Evolutionary conservation across 2,329 filamentous ascomycete species (phyloP), one percentile per base, ranked within the genome.

Genomic region (Gliomastix tumulicola): DNA sequence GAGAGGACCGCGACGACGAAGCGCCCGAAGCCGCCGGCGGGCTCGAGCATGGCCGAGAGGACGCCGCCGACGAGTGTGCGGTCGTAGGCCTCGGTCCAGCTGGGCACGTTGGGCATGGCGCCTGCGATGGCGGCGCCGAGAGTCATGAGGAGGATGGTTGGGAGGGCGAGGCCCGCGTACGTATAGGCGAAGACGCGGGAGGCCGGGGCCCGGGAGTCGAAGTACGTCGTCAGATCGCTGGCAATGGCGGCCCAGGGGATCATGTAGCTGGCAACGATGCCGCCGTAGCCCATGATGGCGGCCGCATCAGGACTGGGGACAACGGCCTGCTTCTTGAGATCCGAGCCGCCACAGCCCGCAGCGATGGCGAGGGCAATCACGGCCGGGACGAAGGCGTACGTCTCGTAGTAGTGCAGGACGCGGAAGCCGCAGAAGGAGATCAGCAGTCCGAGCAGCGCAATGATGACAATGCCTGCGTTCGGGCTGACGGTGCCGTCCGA

Each of bases 51-150:
- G 27, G 70, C 74, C 8, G 68, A 69, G 11, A 82, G 59, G 4
- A 79, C 69, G 31, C 77, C 77, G 20, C 76, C 76, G 1, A 76
- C 69, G 6, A 68, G 66, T 27, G 69, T 73, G 31, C 56, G 46
- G 4, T 69, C 60, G 48, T 79, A 79, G 3, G 65, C 74, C 4
- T 57, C 62, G n/a, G 62, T 45, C 76, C 76, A 81, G 4, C 56
- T 55, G 0, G 71, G 65, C 3, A 72, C 62, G 43, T 69, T 74
- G 18, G 68, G 61, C 2, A 76, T 64, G 21, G 76, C 76, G 7
- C 75, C 76, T 15, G 69, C 76, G 30, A 83, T 78, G n/a, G 78
- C 77, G 9, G 77, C 74, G 7, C 79, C 79, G 1, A 82, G 67
- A 1, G 65, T 65, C 75, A 83, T 80, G 35, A 82, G 65, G 0